Evolutionary conservation across 163 green algal species (phyloP), one percentile per base, ranked within the genome.

Genomic region (Chloromonas sp.): DNA sequence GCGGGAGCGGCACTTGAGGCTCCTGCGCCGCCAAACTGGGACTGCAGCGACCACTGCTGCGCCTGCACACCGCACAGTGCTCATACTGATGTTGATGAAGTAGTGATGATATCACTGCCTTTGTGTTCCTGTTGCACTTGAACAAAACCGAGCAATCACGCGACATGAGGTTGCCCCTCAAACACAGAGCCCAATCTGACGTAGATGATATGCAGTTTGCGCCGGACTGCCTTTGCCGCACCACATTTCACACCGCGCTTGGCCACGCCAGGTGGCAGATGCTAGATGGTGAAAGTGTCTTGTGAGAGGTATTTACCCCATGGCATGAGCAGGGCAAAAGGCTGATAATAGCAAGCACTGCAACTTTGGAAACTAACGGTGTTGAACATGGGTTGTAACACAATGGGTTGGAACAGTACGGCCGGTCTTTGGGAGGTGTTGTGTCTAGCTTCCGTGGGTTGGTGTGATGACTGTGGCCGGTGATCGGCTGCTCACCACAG

Each of bases 401-500:
- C 36, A 36, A 36, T 36, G 36, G 36, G 36, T 36, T 36, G 36
- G 36, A 36, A 36, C 36, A 36, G 36, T 36, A 36, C 36, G 36
- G 36, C 36, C 36, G 36, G 36, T 36, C 36, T 36, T 11, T 76
- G 66, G 66, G 8, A n/a, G 66, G 66, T 11, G 5, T 8, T 8
- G 66, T 76, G 8, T 76, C 5, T 76, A 76, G 66, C 66, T 76
- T 8, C 66, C 66, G 11, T 76, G 66, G 8, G 5, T 8, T 76
- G 8, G 8, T 76, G 5, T 8, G 5, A 11, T 76, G 66, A 76
- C 11, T 76, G 66, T 8, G 8, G 66, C 66, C 11, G 66, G 66
- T 76, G 66, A 76, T 76, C 11, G 66, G 11, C 66, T 76, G 11
- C 66, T 74, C 0, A 87, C 90, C n/a, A 94, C 82, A 0, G 92